phyloP scores from a whole-genome alignment of 305 asterid genomes.

The Ruellia speciosa region DNA sequence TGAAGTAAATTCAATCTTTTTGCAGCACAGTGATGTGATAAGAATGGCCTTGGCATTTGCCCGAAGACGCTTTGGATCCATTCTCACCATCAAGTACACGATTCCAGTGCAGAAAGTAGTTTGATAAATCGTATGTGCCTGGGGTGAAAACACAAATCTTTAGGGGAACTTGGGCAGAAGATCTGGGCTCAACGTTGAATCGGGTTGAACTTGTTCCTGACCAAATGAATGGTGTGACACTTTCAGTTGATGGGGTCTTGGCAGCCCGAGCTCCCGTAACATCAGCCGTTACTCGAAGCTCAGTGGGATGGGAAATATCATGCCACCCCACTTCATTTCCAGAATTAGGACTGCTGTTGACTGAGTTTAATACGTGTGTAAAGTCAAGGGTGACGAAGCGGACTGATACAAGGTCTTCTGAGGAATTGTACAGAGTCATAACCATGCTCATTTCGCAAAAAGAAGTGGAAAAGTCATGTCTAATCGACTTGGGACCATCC shows the following conservation, averaged over 20 bases:
- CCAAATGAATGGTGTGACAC: constrained; percentile 73
- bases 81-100: constrained; percentile 20
- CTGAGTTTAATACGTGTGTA: constrained; percentile 22
- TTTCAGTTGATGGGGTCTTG: constrained; percentile 34
- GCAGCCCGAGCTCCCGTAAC: constrained; percentile 27
- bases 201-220: constrained; percentile 69
- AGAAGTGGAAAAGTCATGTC: constrained; percentile 49
- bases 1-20: constrained; percentile 34
- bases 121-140: constrained; percentile 83
- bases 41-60: constrained; percentile 64
- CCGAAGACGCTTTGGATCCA: constrained; percentile 34
- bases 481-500: constrained; percentile 57
- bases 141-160: constrained; percentile 66
- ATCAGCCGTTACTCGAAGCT: constrained; percentile 52
- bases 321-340: constrained; percentile 84
- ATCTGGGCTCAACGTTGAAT: constrained; percentile 50
- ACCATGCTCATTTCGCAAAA: constrained; percentile 68
- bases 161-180: constrained; percentile 55
- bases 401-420: constrained; percentile 46
- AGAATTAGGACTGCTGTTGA: constrained; percentile 29
- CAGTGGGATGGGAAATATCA: constrained; percentile 42
- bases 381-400: constrained; percentile 47
- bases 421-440: constrained; percentile 65
- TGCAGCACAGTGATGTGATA: constrained; percentile 65
- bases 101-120: constrained; percentile 75